Conservation (phyloP, 1,284 basidiomycete genomes). For the Malassezia arunalokei region DNA sequence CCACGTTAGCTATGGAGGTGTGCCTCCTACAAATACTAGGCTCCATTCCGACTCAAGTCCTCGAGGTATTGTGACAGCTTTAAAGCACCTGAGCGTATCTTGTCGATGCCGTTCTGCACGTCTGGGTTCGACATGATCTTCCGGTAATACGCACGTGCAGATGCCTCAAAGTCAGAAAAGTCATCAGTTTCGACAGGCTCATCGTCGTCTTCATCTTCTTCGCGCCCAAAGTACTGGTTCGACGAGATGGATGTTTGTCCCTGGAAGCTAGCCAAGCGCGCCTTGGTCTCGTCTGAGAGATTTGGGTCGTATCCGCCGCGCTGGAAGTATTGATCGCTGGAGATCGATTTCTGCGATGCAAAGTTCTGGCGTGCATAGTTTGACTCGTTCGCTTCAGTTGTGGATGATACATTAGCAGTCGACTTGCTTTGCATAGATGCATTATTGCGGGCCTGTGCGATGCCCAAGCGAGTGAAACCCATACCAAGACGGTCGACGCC, state of each 20-base stretch:
- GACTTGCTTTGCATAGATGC: slow-evolving; percentile 25
- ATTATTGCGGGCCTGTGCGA: slow-evolving; percentile 46
- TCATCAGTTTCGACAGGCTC: slow-evolving; percentile 23
- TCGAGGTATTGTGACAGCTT: slow-evolving; percentile 44
- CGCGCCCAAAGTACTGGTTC: slow-evolving; percentile 59
- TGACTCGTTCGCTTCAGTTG: slow-evolving; percentile 49
- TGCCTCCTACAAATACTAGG: slow-evolving; percentile 6
- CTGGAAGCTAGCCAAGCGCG: slow-evolving; percentile 69
- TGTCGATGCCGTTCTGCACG: slow-evolving; percentile 43
- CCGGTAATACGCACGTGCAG: slow-evolving; percentile 41
- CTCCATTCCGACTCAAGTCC: slow-evolving; percentile 43
- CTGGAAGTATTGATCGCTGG: slow-evolving; percentile 94
- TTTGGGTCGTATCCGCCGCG: slow-evolving; percentile 73
- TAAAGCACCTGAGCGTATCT: slow-evolving; percentile 38
- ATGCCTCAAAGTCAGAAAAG: slow-evolving; percentile 36
- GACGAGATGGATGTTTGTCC: slow-evolving; percentile 89
- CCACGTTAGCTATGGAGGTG: slow-evolving; percentile 10
- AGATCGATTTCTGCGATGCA: slow-evolving; percentile 72
- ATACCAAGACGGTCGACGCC: slow-evolving; percentile 60
- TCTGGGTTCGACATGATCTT: slow-evolving; percentile 45
- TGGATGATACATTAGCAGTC: slow-evolving; percentile 1
- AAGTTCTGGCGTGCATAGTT: slow-evolving; percentile 82
- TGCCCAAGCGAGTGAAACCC: slow-evolving; percentile 74
- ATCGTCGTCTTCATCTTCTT: slow-evolving; percentile 57
- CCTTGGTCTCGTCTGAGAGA: slow-evolving; percentile 63